These are phyloP conservation scores for Moesziomyces sp. DNA, from an alignment of 1,284 basidiomycete genomes.

Conservation along the genomic window DNA sequence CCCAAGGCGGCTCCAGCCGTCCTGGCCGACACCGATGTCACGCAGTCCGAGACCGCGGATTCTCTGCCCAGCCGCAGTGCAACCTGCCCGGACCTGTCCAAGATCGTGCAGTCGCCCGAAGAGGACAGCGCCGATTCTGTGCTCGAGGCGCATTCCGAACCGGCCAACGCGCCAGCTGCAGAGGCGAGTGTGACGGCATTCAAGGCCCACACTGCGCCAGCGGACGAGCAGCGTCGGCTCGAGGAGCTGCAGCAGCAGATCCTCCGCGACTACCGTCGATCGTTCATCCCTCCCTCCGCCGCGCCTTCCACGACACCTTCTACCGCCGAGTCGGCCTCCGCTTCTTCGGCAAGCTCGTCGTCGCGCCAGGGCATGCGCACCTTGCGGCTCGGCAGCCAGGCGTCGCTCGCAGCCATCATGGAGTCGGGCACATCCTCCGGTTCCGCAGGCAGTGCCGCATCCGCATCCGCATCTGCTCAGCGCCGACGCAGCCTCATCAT, in stretches of 20 bases:
- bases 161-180: not conserved
- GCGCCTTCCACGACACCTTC: slow-evolving; percentile 10
- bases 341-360: slow-evolving; percentile 15
- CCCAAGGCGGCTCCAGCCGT: slow-evolving; percentile 11
- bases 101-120: not conserved
- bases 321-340: slow-evolving; percentile 5
- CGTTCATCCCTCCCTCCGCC: slow-evolving; percentile 17
- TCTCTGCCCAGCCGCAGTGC: slow-evolving; percentile 34
- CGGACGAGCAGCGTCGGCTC: slow-evolving; percentile 33
- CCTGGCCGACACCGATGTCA: slow-evolving; percentile 5
- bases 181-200: slow-evolving; percentile 1
- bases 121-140: not conserved
- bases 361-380: slow-evolving; percentile 58
- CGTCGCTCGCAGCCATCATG: slow-evolving; percentile 37
- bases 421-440: slow-evolving; percentile 8
- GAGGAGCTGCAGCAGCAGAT: slow-evolving; percentile 41
- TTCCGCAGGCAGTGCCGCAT: slow-evolving; percentile 7
- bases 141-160: not conserved
- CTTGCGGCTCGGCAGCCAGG: slow-evolving; percentile 54
- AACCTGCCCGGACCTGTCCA: slow-evolving; percentile 26
- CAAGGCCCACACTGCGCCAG: slow-evolving; percentile 7
- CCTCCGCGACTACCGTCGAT: slow-evolving; percentile 39
- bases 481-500: slow-evolving; percentile 48
- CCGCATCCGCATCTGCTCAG: slow-evolving; percentile 15
- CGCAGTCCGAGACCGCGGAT: not conserved